Conservation (phyloP, 208 protist genomes). For the Leishmania arabica region DNA sequence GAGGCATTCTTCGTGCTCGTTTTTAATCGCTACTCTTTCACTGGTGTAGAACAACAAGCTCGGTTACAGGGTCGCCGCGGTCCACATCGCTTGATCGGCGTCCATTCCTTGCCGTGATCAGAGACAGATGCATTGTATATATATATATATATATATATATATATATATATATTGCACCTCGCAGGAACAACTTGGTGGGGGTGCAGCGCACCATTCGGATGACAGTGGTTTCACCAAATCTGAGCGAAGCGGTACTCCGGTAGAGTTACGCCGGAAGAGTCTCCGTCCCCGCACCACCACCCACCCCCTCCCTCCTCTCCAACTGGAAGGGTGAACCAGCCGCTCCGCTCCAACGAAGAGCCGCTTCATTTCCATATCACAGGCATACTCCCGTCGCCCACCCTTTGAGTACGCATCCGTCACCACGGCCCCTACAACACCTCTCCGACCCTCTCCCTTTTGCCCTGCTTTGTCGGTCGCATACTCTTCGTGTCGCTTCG, state of each 20-base stretch:
- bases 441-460: neutral
- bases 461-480: neutral
- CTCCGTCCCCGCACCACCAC: neutral
- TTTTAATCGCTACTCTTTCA: neutral
- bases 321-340: too few relatives aligned
- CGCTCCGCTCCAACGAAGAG: neutral
- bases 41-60: neutral
- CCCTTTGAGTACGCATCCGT: neutral
- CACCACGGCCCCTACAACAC: neutral
- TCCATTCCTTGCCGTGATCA: neutral
- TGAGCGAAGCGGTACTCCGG: neutral
- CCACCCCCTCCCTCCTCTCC: too few relatives aligned
- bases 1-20: neutral
- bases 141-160: too few relatives aligned
- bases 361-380: neutral
- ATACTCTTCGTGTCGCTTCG: neutral
- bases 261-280: neutral
- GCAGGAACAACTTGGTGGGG: neutral
- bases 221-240: neutral
- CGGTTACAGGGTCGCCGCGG: neutral
- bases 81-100: neutral
- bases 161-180: neutral
- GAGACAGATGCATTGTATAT: neutral
- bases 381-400: neutral
- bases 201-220: neutral